phyloP scores from a whole-genome alignment of 176 grass and related monocot genomes.

The Triticum dicoccoides region DNA sequence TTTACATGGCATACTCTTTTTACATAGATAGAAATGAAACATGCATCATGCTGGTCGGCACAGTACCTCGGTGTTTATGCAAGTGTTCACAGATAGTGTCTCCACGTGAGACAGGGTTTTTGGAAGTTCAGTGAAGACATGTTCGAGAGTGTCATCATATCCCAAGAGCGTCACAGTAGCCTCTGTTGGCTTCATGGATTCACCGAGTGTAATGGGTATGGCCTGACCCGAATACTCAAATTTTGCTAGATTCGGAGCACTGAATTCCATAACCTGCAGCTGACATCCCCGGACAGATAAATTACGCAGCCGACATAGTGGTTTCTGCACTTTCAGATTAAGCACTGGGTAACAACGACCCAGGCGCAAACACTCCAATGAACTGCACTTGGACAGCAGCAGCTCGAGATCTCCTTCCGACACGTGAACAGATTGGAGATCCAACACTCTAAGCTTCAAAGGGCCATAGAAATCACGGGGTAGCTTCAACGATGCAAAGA shows the following conservation, averaged over 20 bases:
- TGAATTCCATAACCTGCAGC: neutral
- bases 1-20: neutral
- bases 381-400: neutral
- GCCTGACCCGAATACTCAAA: neutral
- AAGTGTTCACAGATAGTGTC: neutral
- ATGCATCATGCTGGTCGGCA: neutral
- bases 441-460: neutral
- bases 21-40: neutral
- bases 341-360: neutral
- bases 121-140: constrained; percentile 22
- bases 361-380: neutral
- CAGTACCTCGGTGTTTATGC: neutral
- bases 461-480: neutral
- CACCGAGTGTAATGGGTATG: constrained; percentile 19
- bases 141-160: neutral
- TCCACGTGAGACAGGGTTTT: neutral
- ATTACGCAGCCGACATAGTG: neutral
- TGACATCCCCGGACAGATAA: neutral
- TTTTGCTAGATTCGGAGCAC: neutral
- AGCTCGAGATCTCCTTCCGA: neutral
- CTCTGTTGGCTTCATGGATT: neutral
- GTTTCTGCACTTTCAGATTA: constrained; percentile 9
- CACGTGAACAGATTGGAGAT: neutral
- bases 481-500: neutral
- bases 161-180: neutral